Evolutionary conservation across 192 early-diverging fungal genomes (phyloP), one percentile per base, ranked within the genome.

Genomic region (Podila epigama): DNA sequence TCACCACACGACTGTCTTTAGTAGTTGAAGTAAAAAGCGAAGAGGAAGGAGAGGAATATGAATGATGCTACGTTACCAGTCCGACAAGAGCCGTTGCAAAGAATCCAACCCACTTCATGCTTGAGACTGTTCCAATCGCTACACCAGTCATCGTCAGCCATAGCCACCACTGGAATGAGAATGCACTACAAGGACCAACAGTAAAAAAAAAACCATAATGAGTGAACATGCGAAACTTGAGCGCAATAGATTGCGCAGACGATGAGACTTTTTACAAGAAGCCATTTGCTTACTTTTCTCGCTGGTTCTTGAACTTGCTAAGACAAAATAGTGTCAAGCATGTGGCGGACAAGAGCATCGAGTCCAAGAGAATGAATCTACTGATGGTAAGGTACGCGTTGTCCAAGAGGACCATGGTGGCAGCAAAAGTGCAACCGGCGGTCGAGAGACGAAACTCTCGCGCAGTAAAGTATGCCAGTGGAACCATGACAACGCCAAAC

Each of bases 41-140:
- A 8, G 12, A 48, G 31, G 18, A 48, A 22, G 33, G 4, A 12
- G 3, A 22, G 2, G 7, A 5, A 29, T 16, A 0, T 33, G 27
- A 28, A 31, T 18, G 25, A 44, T n/a, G 15, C 16, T 25, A 8
- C 18, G 41, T 67, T 41, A 86, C 81, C 56, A 97, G 50, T 4
- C 96, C 96, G 44, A 97, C 92, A 3, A 96, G 79, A 5, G 93
- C 94, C 10, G 95, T 90, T 31, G 88, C 87, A 68, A 98, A 93
- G 25, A 97, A 72, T 0, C 97, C 97, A 31, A 98, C 93, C 97
- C 97, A 98, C 80, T 98, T 98, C 29, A 95, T 89, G 79, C 90
- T 85, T 20, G 82, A 58, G 15, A 92, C 95, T 37, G 84, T 80
- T 11, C 97, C 97, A n/a, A 98, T 79, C 25, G 93, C 92, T 0